Evolutionary conservation across 257 asterid species (phyloP).

Genomic region (Primulina tabacum): DNA sequence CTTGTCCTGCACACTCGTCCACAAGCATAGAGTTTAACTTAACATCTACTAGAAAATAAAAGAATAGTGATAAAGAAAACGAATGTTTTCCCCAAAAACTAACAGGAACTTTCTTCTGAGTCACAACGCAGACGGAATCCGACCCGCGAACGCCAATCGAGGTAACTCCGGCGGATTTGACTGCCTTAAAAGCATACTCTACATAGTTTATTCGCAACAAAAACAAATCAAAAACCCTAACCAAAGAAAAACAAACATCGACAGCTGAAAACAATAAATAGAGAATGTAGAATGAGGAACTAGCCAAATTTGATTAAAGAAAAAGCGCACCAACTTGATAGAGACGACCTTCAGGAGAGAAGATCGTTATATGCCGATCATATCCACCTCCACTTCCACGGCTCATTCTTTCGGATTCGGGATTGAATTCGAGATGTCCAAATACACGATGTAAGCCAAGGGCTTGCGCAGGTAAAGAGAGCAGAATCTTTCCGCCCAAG

Average conservation of each 20-base stretch:
- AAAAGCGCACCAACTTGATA: constrained; percentile 82
- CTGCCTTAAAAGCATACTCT: constrained; percentile 82
- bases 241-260: constrained; percentile 4
- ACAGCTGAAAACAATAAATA: neutral
- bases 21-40: constrained; percentile 9
- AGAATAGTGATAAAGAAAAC: neutral
- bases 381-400: constrained; percentile 99
- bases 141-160: constrained; percentile 95
- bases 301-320: neutral
- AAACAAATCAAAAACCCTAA: constrained; percentile 28
- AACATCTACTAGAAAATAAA: neutral
- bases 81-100: constrained; percentile 18
- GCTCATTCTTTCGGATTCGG: constrained; percentile 52
- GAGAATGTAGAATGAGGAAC: neutral
- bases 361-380: constrained; percentile 99
- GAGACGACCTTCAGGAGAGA: constrained; percentile 99
- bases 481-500: neutral
- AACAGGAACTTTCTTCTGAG: constrained; percentile 99
- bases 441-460: neutral
- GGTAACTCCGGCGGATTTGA: constrained; percentile 87
- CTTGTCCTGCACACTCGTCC: constrained; percentile 71
- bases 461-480: neutral
- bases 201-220: constrained; percentile 22
- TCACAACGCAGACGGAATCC: constrained; percentile 95
- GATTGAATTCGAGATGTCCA: neutral